Evolutionary conservation across 495 filamentous ascomycete genomes (phyloP).

Genomic region (Trypethelium eluteriae): DNA sequence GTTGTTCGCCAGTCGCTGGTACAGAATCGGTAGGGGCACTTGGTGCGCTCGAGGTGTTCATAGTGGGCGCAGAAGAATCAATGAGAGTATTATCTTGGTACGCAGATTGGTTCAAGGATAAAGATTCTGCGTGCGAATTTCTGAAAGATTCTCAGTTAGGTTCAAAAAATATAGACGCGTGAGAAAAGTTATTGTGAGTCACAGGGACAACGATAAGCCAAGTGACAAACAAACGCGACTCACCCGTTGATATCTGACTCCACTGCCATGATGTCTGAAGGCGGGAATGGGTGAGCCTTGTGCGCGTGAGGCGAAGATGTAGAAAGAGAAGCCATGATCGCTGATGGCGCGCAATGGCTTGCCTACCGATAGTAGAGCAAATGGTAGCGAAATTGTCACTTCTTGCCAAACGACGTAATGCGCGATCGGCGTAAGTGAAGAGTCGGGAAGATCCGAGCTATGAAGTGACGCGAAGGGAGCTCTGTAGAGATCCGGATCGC

Average conservation of each 20-base stretch:
- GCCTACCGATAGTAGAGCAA: constrained; percentile 7
- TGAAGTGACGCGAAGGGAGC: background rate
- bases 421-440: background rate
- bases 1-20: constrained; percentile 8
- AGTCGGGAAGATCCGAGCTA: background rate
- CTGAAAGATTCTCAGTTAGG: constrained; percentile 2
- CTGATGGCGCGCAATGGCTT: background rate
- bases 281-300: constrained; percentile 41
- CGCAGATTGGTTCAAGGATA: constrained; percentile 9
- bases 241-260: constrained; percentile 43
- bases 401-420: too few species aligned
- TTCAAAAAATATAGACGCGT: background rate
- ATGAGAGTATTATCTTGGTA: constrained; percentile 7
- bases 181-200: constrained; percentile 10
- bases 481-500: background rate
- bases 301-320: constrained; percentile 43
- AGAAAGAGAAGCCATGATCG: constrained; percentile 49
- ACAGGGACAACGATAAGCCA: background rate
- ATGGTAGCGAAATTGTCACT: background rate
- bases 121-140: constrained; percentile 1
- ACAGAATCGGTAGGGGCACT: constrained; percentile 22
- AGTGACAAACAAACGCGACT: constrained; percentile 28
- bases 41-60: constrained; percentile 18
- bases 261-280: constrained; percentile 42
- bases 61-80: background rate